Conservation (phyloP, 805 yeast species). For the Myxozyma melibiosi region DNA sequence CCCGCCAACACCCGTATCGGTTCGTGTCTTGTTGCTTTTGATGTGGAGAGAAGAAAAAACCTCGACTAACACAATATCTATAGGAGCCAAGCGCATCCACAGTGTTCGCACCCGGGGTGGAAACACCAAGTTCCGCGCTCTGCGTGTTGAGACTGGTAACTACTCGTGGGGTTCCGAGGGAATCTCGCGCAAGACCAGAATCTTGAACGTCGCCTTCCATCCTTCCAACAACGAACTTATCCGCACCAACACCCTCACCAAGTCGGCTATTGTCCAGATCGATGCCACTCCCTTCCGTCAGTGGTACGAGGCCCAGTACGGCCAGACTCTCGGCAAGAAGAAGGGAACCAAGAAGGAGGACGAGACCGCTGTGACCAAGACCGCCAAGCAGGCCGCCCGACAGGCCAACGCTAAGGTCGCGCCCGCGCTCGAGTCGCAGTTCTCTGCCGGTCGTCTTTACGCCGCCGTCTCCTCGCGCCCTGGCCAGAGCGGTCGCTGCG, state of each 20-base stretch:
- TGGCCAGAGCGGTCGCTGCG: slow-evolving; percentile 99
- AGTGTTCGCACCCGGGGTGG: slow-evolving; percentile 99
- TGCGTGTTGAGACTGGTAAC: slow-evolving; percentile 95
- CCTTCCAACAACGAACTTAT: slow-evolving; percentile 99
- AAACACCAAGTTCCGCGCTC: slow-evolving; percentile 99
- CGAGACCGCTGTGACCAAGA: slow-evolving; percentile 59
- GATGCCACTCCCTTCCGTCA: slow-evolving; percentile 99
- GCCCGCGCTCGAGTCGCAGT: slow-evolving; percentile 90
- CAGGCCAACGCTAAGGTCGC: slow-evolving; percentile 82
- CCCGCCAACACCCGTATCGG: slow-evolving; percentile 98
- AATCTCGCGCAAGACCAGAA: slow-evolving; percentile 97
- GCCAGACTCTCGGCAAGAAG: slow-evolving; percentile 90
- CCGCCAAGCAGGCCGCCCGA: slow-evolving; percentile 92
- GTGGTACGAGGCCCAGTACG: slow-evolving; percentile 99
- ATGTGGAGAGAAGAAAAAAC: no score
- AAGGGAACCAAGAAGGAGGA: slow-evolving; percentile 40
- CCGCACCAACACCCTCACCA: slow-evolving; percentile 99
- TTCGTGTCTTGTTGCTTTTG: slow-evolving; percentile 10
- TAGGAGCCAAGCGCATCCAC: slow-evolving; percentile 94
- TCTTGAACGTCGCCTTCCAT: slow-evolving; percentile 96
- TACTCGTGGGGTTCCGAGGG: slow-evolving; percentile 99
- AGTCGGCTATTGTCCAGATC: slow-evolving; percentile 97
- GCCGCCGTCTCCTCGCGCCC: slow-evolving; percentile 99
- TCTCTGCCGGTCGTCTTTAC: slow-evolving; percentile 98
- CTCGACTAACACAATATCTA: not conserved